Conservation (phyloP, 805 yeast species). For the Cyberlindnera meyerae region DNA sequence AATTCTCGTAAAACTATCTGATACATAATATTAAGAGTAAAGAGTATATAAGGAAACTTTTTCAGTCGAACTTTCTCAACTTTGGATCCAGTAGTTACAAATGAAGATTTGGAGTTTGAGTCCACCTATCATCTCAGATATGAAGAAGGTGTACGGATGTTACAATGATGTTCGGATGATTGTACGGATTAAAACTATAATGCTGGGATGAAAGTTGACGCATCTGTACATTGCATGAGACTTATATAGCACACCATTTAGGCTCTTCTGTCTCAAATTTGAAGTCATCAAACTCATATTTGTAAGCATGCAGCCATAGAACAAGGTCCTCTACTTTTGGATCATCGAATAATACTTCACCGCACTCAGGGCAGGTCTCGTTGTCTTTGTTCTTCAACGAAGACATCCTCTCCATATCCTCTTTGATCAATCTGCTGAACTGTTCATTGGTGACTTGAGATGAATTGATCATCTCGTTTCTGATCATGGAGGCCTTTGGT, state of each 20-base stretch:
- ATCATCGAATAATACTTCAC: conserved; percentile 14
- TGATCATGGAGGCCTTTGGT: conserved; percentile 11
- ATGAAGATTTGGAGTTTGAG: too few relatives aligned
- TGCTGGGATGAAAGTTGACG: neutral
- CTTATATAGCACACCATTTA: conserved; percentile 19
- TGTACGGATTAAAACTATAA: too few relatives aligned
- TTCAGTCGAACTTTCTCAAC: too few relatives aligned
- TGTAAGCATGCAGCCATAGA: conserved; percentile 24
- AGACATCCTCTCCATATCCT: conserved; percentile 11
- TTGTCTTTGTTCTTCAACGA: conserved; percentile 5
- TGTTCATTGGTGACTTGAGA: conserved; percentile 9
- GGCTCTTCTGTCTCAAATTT: conserved; percentile 20
- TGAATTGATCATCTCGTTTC: conserved; percentile 11
- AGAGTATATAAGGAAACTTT: too few relatives aligned
- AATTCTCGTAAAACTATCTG: too few relatives aligned
- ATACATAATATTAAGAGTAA: too few relatives aligned
- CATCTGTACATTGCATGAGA: too few relatives aligned
- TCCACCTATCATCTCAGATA: too few relatives aligned
- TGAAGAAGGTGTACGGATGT: too few relatives aligned
- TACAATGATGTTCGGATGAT: too few relatives aligned
- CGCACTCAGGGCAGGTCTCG: conserved; percentile 21
- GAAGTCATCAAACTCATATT: conserved; percentile 16
- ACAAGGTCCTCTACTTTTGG: conserved; percentile 12
- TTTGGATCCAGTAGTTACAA: too few relatives aligned
- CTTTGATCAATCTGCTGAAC: conserved; percentile 12